Base-by-base conservation (phyloP, 108 stramenopile genomes). In the Poteriospumella lacustris region DNA sequence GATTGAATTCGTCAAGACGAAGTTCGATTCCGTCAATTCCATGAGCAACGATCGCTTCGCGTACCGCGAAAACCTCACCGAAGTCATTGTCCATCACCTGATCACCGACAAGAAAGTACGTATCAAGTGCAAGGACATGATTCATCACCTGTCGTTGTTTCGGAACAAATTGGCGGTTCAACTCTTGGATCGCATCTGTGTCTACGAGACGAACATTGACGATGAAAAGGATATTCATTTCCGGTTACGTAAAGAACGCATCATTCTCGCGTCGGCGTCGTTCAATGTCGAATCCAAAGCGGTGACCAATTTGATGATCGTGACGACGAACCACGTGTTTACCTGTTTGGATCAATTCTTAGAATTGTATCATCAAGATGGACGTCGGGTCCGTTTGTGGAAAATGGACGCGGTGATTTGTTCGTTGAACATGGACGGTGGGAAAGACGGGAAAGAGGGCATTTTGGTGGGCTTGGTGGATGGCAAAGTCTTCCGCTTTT, bases 31-130 rank as follows among this genome's bases (percentile, higher is more conserved):
- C 34, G 82, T 87, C 26, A 79, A 87, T 62, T 82, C 80, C 5
- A 58, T 89, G 0, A 84, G 84, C 78, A n/a, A 72, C 59, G 89
- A 90, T 43, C 83, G 88, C 9, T 89, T 76, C 56, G 88, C 87
- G 1, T 86, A 87, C 77, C 81, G 88, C 1, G 89, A 90, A 68
- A 78, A 79, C 69, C 75, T 90, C 82, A 90, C 88, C 34, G 88
- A 89, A 77, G 88, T 90, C 33, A 78, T 90, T 42, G 87, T 90
- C 24, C 87, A 88, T 76, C 88, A 90, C 76, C 76, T 90, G 31
- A 5, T 80, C 15, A 83, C 87, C 12, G 88, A 90, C 75, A 85
- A 88, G 64, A 82, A 85, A 76, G 87, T 87, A 9, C 82, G 85
- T 24, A 88, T 90, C 59, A 87, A 85, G 79, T 88, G 84, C 44